Base-by-base conservation (phyloP, 495 filamentous ascomycete genomes). In the Terfezia claveryi region DNA sequence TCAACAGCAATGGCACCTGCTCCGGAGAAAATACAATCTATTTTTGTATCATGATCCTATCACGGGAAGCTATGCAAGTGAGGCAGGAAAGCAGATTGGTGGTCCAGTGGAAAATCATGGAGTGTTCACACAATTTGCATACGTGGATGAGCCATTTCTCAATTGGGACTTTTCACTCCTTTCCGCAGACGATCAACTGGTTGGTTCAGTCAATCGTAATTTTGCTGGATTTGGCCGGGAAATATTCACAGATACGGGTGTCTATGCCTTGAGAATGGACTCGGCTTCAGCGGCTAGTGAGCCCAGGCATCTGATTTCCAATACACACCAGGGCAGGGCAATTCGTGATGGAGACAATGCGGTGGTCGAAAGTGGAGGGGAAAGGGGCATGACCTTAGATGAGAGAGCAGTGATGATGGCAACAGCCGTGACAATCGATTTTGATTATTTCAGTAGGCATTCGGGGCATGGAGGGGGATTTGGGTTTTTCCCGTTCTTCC, bases 351-450 rank as follows among this genome's bases (percentile, higher is more conserved):
- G 59, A 37, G 38, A 57, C 11, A 10, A 14, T 10, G 51, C 14
- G 7, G 12, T 53, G 1, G 52, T 62, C 23, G 57, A 69, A 16
- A 51, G 37, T 4, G 55, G 59, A 9, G 50, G 62, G 0, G 55
- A 56, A 1, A 60, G 70, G 2, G 78, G 74, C 0, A 80, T 84
- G 79, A 80, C 78, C 17, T 71, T 84, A 8, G 80, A 83, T 59
- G 79, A 83, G 67, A 73, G 80, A 38, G 80, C 80, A 1, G 74
- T 83, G 23, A 82, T 83, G 80, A 70, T 84, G 36, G 80, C 80
- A 16, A 81, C 79, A 2, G 80, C 80, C 16, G 79, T 83, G 16
- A 80, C 74, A 51, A 69, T 83, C 52, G 80, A 83, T 64, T 84
- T 82, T 56, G 80, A 84, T 63, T 84, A 83, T 61, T 84, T 84